Base-by-base conservation (phyloP, 805 yeast genomes). In the Cyberlindnera mississippiensis region DNA sequence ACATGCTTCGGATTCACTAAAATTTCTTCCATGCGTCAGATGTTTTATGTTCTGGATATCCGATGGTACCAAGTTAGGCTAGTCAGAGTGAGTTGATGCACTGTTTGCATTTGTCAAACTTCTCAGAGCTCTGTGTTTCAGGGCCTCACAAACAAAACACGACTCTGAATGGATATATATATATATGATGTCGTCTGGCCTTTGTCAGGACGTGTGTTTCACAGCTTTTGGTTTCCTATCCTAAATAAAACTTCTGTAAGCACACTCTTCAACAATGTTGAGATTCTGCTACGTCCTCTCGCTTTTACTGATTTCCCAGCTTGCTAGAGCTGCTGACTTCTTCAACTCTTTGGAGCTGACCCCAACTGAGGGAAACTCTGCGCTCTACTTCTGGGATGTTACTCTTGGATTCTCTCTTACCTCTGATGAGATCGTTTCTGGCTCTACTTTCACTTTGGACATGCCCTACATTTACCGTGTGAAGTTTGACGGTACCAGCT, bases 391-490 rank as follows among this genome's bases (percentile, higher is more conserved):
- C 26, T 67, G 71, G 71, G 47, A 52, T 9, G 63, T 63, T 12
- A 42, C 56, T 2, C 49, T 67, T 17, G 59, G 51, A 11, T 67
- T 55, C 42, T 33, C 39, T 9, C 48, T 64, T 16, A 38, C 48
- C 2, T 24, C 45, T 14, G 66, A 59, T 15, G 60, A 60, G 19
- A 42, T 46, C 16, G 32, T 29, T 11, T 18, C 41, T 10, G 57
- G 49, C 14, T 40, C 37, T 20, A 33, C 33, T 4, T 65, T 60
- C 42, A 35, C 52, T 3, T 24, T 66, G 6, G 35, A 40, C 3
- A 42, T 68, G 49, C 61, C 64, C 8, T 43, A 56, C 38, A 59
- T 66, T 19, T 66, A 65, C 46, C 60, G 68, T 36, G 44, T 66
- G 26, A 59, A 62, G 35, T 64, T 67, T 37, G 50, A 52, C 16